These are phyloP conservation scores for Uncinocarpus reesii DNA, from an alignment of 2,329 filamentous ascomycete species.

Conservation along the genomic window DNA sequence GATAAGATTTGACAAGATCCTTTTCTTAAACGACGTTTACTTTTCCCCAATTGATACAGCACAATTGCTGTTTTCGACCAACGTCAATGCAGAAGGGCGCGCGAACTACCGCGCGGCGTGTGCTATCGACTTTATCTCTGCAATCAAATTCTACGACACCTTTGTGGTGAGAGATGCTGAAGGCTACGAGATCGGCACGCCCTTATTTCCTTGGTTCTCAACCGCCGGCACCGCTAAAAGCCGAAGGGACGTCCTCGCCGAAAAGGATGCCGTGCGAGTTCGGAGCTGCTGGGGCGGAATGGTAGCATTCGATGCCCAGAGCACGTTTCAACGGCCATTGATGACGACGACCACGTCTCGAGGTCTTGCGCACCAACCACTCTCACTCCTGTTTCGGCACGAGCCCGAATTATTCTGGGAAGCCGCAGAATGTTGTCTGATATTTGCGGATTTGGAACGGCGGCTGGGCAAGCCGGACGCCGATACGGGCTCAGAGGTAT, in stretches of 20 bases:
- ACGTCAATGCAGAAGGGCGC: background rate
- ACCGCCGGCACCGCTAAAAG: slow-evolving; percentile 2
- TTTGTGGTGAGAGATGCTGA: slow-evolving; percentile 13
- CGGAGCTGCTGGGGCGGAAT: slow-evolving; percentile 12
- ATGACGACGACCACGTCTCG: background rate
- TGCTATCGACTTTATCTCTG: slow-evolving; percentile 10
- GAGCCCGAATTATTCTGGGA: slow-evolving; percentile 13
- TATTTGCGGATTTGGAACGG: slow-evolving; percentile 13
- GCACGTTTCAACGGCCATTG: slow-evolving; percentile 1
- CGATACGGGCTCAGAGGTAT: slow-evolving; percentile 3
- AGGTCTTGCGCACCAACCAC: no score
- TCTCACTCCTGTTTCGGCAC: slow-evolving; percentile 4
- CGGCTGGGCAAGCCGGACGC: background rate
- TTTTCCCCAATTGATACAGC: slow-evolving; percentile 10
- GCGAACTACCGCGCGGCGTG: slow-evolving; percentile 13
- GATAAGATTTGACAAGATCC: slow-evolving; percentile 6
- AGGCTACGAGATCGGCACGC: slow-evolving; percentile 8
- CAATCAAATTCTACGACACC: slow-evolving; percentile 13
- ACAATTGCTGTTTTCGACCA: slow-evolving; percentile 13
- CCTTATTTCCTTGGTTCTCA: slow-evolving; percentile 13
- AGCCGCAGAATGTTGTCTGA: slow-evolving; percentile 13
- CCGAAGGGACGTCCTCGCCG: slow-evolving; percentile 8
- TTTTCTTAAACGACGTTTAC: slow-evolving; percentile 14
- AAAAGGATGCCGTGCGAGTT: slow-evolving; percentile 11
- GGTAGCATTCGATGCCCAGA: slow-evolving; percentile 7